Evolutionary conservation across 2,329 filamentous ascomycete genomes (phyloP), one percentile per base, ranked within the genome.

Genomic region (Aspergillus luchuensis): DNA sequence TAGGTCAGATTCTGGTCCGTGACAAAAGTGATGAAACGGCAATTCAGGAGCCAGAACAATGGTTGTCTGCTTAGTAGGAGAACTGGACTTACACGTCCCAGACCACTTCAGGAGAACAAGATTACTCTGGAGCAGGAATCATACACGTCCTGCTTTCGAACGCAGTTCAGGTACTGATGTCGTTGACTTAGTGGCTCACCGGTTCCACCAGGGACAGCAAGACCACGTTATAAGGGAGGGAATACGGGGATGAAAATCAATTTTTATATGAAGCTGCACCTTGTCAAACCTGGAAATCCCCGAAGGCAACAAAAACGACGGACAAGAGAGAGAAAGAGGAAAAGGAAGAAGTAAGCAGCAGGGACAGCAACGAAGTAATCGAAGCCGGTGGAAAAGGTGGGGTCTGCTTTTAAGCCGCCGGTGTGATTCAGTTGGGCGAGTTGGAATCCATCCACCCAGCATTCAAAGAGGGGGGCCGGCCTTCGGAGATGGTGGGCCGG

Each of bases 311-410:
- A 38, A 39, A 39, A 50, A 43, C 21, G 23, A 50, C 45, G 41
- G 48, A 56, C 30, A 53, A 41, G 30, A 47, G 49, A 19, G 21
- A 50, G 17, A 52, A 39, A 17, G 56, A 53, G 36, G 36, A 25
- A 56, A 13, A n/a, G 21, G 91, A 97, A 78, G 85, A 94, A 61
- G 89, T 65, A 79, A 81, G 75, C 71, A 39, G 30, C 13, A 41
- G 39, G 79, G 81, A 75, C 71, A 41, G 36, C 52, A 55, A 55
- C 52, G 41, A 38, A 41, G 52, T n/a, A 39, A 43, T 21, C 50
- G 50, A 30, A 43, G 38, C 38, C 38, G 30, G 39, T 38, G 53
- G 53, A 36, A 45, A 56, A 56, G 53, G 53, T 56, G 53, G 53
- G 53, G 53, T 55, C 25, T 50, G 47, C 47, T 50, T 49, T 50